Percentiles rank a stretch among this genome's conserved stretches.
Evolutionary conservation across 2,329 filamentous ascomycete genomes (phyloP).

Genomic region (Epichloe bromicola): DNA sequence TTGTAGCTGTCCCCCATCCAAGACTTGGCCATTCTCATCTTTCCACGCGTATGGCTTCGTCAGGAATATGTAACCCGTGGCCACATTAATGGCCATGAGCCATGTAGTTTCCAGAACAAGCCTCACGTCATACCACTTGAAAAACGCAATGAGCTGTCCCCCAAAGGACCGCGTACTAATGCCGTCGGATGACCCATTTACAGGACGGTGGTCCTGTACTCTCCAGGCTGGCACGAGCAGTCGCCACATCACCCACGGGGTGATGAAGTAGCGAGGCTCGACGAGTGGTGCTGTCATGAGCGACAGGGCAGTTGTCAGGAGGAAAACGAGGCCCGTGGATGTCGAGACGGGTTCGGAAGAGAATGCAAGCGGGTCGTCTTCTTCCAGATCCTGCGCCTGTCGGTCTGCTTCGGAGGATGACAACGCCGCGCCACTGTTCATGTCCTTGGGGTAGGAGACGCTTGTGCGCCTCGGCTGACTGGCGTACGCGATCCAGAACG

Average conservation of each 20-base stretch:
- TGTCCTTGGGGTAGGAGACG: slow-evolving; percentile 6
- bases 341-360: slow-evolving; percentile 24
- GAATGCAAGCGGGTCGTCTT: slow-evolving; percentile 14
- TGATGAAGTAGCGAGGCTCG: slow-evolving; percentile 90
- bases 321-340: slow-evolving; percentile 41
- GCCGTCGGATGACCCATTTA: not conserved
- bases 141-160: slow-evolving; percentile 2
- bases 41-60: slow-evolving; percentile 55
- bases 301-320: slow-evolving; percentile 62
- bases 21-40: slow-evolving; percentile 33
- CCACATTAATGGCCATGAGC: slow-evolving; percentile 51
- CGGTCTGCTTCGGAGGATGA: not conserved
- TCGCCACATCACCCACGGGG: slow-evolving; percentile 90
- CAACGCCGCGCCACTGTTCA: not conserved
- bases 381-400: slow-evolving; percentile 9
- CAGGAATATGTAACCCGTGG: slow-evolving; percentile 61
- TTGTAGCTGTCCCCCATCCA: slow-evolving; percentile 45
- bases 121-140: slow-evolving; percentile 29
- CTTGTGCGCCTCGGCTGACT: slow-evolving; percentile 5
- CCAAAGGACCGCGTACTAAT: not conserved
- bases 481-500: slow-evolving; percentile 11
- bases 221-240: slow-evolving; percentile 54
- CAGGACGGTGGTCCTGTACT: slow-evolving; percentile 10
- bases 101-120: slow-evolving; percentile 51
- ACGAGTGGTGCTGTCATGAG: slow-evolving; percentile 83